Base-by-base conservation (phyloP, 2,329 filamentous ascomycete species). In the Talaromyces marneffei region DNA sequence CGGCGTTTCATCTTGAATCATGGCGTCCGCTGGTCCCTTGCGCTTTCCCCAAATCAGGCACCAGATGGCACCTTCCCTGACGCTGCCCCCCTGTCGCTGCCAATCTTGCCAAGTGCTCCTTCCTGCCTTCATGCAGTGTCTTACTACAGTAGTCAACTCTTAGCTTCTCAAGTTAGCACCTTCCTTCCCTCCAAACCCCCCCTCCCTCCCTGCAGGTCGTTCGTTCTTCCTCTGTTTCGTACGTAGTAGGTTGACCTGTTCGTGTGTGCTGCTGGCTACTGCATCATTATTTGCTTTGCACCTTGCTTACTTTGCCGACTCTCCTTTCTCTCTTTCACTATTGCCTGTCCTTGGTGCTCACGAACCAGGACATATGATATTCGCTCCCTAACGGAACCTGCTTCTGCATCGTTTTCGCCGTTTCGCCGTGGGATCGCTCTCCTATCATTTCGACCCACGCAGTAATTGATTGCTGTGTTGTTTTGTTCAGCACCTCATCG, bases 1-100 rank as follows among this genome's bases (percentile, higher is more conserved):
- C 54, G 60, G 54, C 44, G 60, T 62, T 62, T 62, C 60, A 62
- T 27, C n/a, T 48, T 53, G 48, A 46, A 44, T 46, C 58, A 46
- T 42, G 16, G 48, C 29, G 50, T n/a, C 27, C 37, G 54, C 35
- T 53, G 54, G 55, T 58, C 44, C 60, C 60, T 62, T 58, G 60
- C 60, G 10, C 54, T 46, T 42, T 29, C 54, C 52, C 60, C 60
- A 8, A 46, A 53, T n/a, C 23, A 31, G 40, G 40, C 42, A 56
- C 31, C 50, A 53, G 50, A 53, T 29, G 33, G 50, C 50, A 14
- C 44, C 44, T 48, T 48, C 44, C 44, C 44, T 48, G 44, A 16
- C 44, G 16, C 25, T 27, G 46, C 46, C 46, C 6, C 44, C n/a
- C n/a, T n/a, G n/a, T n/a, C n/a, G n/a, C 37, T 40, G 37, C 16